phyloP scores from a whole-genome alignment of 441 rosid species.

The Mallotus repandus region DNA sequence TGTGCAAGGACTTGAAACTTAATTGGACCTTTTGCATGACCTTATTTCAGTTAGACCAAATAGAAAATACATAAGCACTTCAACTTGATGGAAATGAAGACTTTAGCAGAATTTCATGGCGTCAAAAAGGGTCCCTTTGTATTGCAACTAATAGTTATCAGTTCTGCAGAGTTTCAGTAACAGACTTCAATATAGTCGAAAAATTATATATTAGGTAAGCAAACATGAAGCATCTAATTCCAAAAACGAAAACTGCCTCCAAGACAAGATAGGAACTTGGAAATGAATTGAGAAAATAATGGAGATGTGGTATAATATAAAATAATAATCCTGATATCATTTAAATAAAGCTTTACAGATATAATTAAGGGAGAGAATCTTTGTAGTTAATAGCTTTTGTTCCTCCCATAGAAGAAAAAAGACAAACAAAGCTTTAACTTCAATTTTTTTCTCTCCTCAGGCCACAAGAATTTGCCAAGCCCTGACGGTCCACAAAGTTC shows the following conservation, averaged over 20 bases:
- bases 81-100: not conserved
- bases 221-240: not conserved
- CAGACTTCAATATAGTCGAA: not conserved
- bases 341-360: slow-evolving; percentile 31
- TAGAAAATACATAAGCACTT: not conserved
- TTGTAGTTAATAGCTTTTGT: slow-evolving; percentile 24
- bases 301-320: slow-evolving; percentile 7
- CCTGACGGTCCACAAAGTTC: slow-evolving; percentile 17
- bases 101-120: not conserved
- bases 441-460: slow-evolving; percentile 1
- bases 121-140: not conserved
- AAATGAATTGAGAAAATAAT: not conserved
- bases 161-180: not conserved
- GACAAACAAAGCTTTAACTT: slow-evolving; percentile 18
- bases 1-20: not conserved
- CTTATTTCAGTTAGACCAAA: not conserved
- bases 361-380: slow-evolving; percentile 31
- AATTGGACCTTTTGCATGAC: not conserved
- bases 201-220: too few relatives aligned
- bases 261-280: not conserved
- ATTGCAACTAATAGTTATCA: not conserved
- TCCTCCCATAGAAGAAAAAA: slow-evolving; percentile 16
- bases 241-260: not conserved
- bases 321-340: slow-evolving; percentile 19
- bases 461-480: slow-evolving; percentile 21